A percentile compares a stretch with the other conserved stretches of the same genome.
phyloP scores from a whole-genome alignment of 768 basidiomycete genomes.

The Pisolithus tinctorius region DNA sequence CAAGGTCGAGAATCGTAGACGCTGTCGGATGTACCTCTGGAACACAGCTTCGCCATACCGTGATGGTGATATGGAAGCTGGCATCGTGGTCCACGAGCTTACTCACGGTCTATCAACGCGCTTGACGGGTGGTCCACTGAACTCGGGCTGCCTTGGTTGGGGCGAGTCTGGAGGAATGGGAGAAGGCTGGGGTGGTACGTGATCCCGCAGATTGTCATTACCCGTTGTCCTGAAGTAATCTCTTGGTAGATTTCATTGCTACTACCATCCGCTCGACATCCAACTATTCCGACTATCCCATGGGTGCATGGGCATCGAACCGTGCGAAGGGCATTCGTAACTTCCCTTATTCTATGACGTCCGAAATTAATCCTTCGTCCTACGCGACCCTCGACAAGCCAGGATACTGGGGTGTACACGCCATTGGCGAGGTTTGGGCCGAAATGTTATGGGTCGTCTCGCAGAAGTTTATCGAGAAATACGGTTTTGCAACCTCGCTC shows the following conservation, averaged over 20 bases:
- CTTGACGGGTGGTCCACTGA: constrained; percentile 87
- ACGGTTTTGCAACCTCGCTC: constrained; percentile 72
- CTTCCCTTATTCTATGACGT: constrained; percentile 78
- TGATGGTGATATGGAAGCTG: constrained; percentile 94
- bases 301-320: constrained; percentile 97
- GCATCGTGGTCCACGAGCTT: constrained; percentile 91
- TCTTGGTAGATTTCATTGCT: constrained; percentile 63
- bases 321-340: constrained; percentile 71
- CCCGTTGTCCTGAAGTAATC: background rate
- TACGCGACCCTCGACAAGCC: constrained; percentile 94
- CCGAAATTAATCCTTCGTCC: constrained; percentile 75
- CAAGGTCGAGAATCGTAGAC: constrained; percentile 16
- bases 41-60: constrained; percentile 84
- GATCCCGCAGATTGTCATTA: background rate
- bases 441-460: constrained; percentile 79
- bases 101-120: constrained; percentile 90
- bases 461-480: constrained; percentile 68
- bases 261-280: constrained; percentile 76
- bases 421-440: constrained; percentile 95
- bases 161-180: constrained; percentile 98
- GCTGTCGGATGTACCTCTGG: constrained; percentile 98
- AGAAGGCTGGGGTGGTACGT: constrained; percentile 85
- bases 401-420: constrained; percentile 91
- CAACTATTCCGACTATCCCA: constrained; percentile 70
- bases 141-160: constrained; percentile 93